These are phyloP conservation scores for Penicillium capsulatum DNA, from an alignment of 2,329 filamentous ascomycete genomes.

Conservation along the genomic window DNA sequence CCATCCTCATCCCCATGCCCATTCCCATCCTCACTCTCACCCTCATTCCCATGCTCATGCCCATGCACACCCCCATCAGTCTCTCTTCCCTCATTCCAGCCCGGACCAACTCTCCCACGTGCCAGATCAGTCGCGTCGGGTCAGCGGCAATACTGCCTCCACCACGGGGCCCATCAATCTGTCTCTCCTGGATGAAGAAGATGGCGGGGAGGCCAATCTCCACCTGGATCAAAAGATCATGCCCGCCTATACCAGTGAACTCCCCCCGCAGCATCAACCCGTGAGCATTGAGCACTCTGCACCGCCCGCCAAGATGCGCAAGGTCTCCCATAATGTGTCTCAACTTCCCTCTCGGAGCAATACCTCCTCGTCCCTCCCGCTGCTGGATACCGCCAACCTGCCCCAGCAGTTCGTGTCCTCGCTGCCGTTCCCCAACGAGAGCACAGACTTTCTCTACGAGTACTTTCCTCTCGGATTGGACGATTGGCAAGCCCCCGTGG, in stretches of 20 bases:
- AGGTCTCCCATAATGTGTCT: conserved; percentile 30
- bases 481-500: conserved; percentile 86
- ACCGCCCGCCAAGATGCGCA: conserved; percentile 39
- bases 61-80: conserved; percentile 17
- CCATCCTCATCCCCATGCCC: conserved; percentile 42
- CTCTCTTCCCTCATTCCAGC: conserved; percentile 50
- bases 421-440: conserved; percentile 53
- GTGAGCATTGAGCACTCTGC: conserved; percentile 28
- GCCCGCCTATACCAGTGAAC: conserved; percentile 23
- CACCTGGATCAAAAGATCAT: conserved; percentile 21
- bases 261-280: conserved; percentile 27
- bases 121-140: conserved; percentile 35
- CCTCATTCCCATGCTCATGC: no score
- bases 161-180: conserved; percentile 51
- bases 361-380: conserved; percentile 32
- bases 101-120: conserved; percentile 48
- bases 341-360: conserved; percentile 29
- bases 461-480: conserved; percentile 90
- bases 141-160: conserved; percentile 20
- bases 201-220: conserved; percentile 41
- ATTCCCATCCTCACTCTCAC: no score
- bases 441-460: conserved; percentile 82
- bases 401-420: conserved; percentile 55
- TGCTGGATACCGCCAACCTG: conserved; percentile 31
- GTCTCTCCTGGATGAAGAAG: conserved; percentile 55